phyloP scores from a whole-genome alignment of 140 eudicot genomes.

The Eryngium alpinum region DNA sequence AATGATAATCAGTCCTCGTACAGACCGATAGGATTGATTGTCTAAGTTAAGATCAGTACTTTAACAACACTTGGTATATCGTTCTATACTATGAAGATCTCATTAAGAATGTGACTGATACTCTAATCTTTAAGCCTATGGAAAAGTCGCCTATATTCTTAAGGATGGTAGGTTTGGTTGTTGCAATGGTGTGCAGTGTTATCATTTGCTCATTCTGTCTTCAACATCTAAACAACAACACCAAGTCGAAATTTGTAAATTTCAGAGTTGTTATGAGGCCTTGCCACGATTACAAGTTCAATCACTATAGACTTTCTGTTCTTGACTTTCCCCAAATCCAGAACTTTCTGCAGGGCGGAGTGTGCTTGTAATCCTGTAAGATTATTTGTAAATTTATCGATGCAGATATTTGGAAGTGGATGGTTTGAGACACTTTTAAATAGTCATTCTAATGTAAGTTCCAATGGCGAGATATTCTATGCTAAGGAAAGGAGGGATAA shows the following conservation, averaged over 20 bases:
- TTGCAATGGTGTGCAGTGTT: slow-evolving; percentile 61
- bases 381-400: slow-evolving; percentile 58
- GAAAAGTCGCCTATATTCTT: slow-evolving; percentile 54
- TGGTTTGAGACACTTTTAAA: slow-evolving; percentile 86
- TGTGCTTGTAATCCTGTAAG: slow-evolving; percentile 52
- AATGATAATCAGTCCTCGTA: too few relatives aligned
- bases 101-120: too few relatives aligned
- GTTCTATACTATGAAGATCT: too few relatives aligned
- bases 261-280: slow-evolving; percentile 41
- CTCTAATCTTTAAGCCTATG: slow-evolving; percentile 48
- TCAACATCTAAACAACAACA: slow-evolving; percentile 40
- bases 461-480: slow-evolving; percentile 73
- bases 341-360: slow-evolving; percentile 57
- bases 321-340: slow-evolving; percentile 75
- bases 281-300: slow-evolving; percentile 31
- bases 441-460: slow-evolving; percentile 71
- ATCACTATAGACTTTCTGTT: slow-evolving; percentile 43
- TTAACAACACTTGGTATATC: too few relatives aligned
- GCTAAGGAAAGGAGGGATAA: slow-evolving; percentile 48
- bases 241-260: slow-evolving; percentile 27
- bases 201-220: slow-evolving; percentile 76
- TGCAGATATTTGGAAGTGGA: slow-evolving; percentile 91
- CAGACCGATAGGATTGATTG: too few relatives aligned
- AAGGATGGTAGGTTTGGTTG: slow-evolving; percentile 50
- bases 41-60: too few relatives aligned